A percentile compares a stretch with the other conserved stretches of the same genome.
Conservation (phyloP, 2,329 filamentous ascomycete genomes). For the Calonectria montana region DNA sequence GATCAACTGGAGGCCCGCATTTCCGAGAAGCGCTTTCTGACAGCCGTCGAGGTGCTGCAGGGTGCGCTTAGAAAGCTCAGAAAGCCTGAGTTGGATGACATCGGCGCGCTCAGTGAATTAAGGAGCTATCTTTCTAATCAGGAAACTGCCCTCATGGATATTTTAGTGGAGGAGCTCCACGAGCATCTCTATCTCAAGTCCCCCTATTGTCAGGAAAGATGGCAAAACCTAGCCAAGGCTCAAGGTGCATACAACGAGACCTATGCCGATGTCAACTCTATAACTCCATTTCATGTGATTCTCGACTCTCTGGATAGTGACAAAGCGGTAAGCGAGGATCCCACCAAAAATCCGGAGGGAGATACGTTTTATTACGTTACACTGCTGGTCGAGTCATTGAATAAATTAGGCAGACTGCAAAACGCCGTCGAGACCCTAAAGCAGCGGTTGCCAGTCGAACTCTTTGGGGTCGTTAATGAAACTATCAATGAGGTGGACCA, state of each 20-base stretch:
- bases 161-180: conserved; percentile 95
- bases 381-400: conserved; percentile 87
- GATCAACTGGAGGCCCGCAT: conserved; percentile 94
- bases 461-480: conserved; percentile 94
- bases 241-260: conserved; percentile 66
- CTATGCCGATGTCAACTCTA: conserved; percentile 57
- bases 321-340: conserved; percentile 80
- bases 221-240: conserved; percentile 83
- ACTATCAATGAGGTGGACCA: conserved; percentile 95
- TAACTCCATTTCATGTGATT: conserved; percentile 68
- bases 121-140: conserved; percentile 92
- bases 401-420: conserved; percentile 88
- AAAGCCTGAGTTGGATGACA: conserved; percentile 89
- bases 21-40: conserved; percentile 94
- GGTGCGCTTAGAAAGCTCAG: conserved; percentile 85
- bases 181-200: conserved; percentile 98
- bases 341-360: conserved; percentile 91
- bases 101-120: conserved; percentile 88
- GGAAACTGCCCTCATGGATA: conserved; percentile 91
- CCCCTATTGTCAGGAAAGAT: conserved; percentile 95
- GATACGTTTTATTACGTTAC: conserved; percentile 96
- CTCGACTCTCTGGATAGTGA: conserved; percentile 72
- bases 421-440: conserved; percentile 90
- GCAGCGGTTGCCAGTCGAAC: conserved; percentile 90
- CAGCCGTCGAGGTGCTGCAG: conserved; percentile 91